Base-by-base conservation (phyloP, 257 asterid species). In the Apocynum venetum region DNA sequence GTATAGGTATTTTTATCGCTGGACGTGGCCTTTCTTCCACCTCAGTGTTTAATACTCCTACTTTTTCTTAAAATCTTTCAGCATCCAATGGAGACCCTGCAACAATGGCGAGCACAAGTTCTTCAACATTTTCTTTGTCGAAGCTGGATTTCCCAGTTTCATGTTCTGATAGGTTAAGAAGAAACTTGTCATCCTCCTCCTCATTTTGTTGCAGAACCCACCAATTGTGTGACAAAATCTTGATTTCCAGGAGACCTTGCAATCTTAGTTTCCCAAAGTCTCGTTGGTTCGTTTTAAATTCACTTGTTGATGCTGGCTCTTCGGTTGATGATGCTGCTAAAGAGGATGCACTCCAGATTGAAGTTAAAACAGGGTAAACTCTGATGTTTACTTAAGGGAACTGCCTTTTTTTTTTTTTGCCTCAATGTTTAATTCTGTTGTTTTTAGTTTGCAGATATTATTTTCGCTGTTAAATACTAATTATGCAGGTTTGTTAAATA, bases 361-460 rank as follows among this genome's bases (percentile, higher is more conserved):
- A 84, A 78, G 86, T 82, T 74, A 84, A 81, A 82, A 85, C 93
- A 8, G 82, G 94, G 97, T 93, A 82, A 78, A 53, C 51, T 57
- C 11, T 76, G 63, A 66, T 76, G 20, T 78, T 70, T 73, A 63
- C 38, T 68, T 66, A 20, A 52, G 0, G 55, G 0, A 6, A 59
- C 52, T 10, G 56, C 71, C 51, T 35, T 3, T 65, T 38, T 2
- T 65, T 38, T 2, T 35, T 25, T 31, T 20, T 2, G 72, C 52
- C 8, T 17, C 67, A 17, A 49, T 25, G 36, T 71, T 25, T 0
- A 12, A 8, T 52, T 69, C 17, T 65, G 17, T 55, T 55, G n/a
- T 73, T 43, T 14, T 40, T 43, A 0, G 13, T 74, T 56, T 57
- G 8, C 14, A 17, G 36, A 19, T 11, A 15, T 12, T 48, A 1